Conservation (phyloP, 2,329 filamentous ascomycete genomes). For the Mycogone perniciosa region DNA sequence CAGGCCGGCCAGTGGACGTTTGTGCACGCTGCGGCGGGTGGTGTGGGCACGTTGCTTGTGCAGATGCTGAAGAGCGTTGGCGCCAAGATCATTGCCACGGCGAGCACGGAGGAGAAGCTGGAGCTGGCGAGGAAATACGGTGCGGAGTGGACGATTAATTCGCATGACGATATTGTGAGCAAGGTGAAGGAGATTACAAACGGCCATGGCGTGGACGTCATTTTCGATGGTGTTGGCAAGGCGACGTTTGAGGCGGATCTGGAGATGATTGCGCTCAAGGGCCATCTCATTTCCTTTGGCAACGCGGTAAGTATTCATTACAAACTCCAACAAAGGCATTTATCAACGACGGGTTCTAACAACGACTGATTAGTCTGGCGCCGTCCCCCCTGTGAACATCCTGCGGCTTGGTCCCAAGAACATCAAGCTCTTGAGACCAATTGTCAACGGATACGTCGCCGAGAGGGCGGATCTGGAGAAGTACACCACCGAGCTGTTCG, state of each 20-base stretch:
- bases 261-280: slow-evolving; percentile 69
- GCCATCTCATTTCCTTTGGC: slow-evolving; percentile 70
- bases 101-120: slow-evolving; percentile 66
- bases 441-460: slow-evolving; percentile 62
- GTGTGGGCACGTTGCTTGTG: slow-evolving; percentile 67
- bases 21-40: slow-evolving; percentile 80
- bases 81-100: slow-evolving; percentile 73
- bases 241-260: slow-evolving; percentile 75
- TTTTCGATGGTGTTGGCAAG: slow-evolving; percentile 84
- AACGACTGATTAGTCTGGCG: slow-evolving; percentile 45
- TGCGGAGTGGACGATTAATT: slow-evolving; percentile 67
- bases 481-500: slow-evolving; percentile 68
- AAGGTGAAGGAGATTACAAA: slow-evolving; percentile 64
- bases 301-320: slow-evolving; percentile 55
- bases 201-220: slow-evolving; percentile 65
- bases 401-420: slow-evolving; percentile 64
- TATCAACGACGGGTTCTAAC: not conserved
- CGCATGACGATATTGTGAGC: slow-evolving; percentile 51
- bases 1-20: slow-evolving; percentile 74
- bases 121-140: slow-evolving; percentile 63
- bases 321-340: not conserved
- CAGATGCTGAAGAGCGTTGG: slow-evolving; percentile 69
- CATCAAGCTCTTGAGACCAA: slow-evolving; percentile 67
- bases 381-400: slow-evolving; percentile 61
- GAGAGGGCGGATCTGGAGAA: slow-evolving; percentile 64